phyloP scores from a whole-genome alignment of 2,329 filamentous ascomycete species.

The Fusarium continuum region DNA sequence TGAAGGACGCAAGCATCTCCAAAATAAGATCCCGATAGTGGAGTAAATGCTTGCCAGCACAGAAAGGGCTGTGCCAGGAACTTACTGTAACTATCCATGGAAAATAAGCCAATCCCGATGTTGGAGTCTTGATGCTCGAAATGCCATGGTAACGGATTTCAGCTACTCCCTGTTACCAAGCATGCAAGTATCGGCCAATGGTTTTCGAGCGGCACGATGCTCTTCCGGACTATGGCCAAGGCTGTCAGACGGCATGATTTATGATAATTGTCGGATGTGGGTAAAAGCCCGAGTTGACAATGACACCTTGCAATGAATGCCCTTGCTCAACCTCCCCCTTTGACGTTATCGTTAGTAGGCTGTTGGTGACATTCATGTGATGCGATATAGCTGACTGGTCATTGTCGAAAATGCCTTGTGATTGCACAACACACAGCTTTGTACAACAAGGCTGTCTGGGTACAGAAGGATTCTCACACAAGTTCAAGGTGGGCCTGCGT shows the following conservation, averaged over 20 bases:
- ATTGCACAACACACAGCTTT: constrained; percentile 1
- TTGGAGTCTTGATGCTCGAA: constrained; percentile 1
- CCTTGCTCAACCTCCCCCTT: constrained; percentile 1
- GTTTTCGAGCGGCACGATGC: neutral
- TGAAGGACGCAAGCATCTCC: constrained; percentile 18
- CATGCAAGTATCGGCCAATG: constrained; percentile 11
- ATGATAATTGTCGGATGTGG: constrained; percentile 19
- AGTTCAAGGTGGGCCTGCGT: constrained; percentile 16
- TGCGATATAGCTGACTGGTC: constrained; percentile 24
- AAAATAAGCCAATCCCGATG: constrained; percentile 28
- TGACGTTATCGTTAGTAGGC: constrained; percentile 3
- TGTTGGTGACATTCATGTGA: constrained; percentile 12
- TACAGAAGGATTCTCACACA: constrained; percentile 18
- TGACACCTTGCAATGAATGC: constrained; percentile 2
- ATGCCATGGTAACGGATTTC: constrained; percentile 8
- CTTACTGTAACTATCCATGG: neutral
- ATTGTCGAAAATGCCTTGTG: neutral
- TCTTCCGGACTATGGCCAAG: constrained; percentile 1
- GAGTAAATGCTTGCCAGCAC: constrained; percentile 14
- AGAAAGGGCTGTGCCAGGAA: constrained; percentile 1
- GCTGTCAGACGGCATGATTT: constrained; percentile 20
- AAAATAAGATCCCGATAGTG: constrained; percentile 16
- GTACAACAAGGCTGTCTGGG: constrained; percentile 9
- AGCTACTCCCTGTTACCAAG: neutral
- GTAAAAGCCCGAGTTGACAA: constrained; percentile 6